Percentiles rank a stretch among this genome's conserved stretches.
phyloP scores from a whole-genome alignment of 768 basidiomycete species.

The Termitomyces bulborhizus region DNA sequence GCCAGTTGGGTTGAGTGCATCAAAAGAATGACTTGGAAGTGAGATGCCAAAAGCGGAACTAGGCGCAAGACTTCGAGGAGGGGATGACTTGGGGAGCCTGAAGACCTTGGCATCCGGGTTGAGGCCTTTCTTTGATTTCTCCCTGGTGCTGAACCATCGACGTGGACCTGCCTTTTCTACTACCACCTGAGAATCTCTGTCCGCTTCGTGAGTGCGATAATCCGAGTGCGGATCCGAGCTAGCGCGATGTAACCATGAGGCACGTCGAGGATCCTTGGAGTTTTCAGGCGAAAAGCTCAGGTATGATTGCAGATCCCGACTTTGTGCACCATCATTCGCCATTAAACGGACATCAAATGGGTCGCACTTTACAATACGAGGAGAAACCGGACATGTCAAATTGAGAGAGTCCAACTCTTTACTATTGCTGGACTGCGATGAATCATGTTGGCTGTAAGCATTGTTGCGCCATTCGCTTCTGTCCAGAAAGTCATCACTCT shows the following conservation, averaged over 20 bases:
- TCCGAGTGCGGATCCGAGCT: conserved; percentile 27
- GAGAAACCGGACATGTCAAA: conserved; percentile 22
- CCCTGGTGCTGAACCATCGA: conserved; percentile 44
- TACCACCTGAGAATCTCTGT: conserved; percentile 7
- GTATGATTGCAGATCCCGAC: conserved; percentile 12
- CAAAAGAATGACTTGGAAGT: conserved; percentile 26
- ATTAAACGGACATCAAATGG: conserved; percentile 39
- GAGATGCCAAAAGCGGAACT: conserved; percentile 9
- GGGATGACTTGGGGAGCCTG: conserved; percentile 36
- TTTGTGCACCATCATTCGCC: conserved; percentile 10
- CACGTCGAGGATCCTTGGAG: conserved; percentile 23
- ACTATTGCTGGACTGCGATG: conserved; percentile 7
- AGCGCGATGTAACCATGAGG: conserved; percentile 24
- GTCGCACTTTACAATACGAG: conserved; percentile 31
- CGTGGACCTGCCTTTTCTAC: conserved; percentile 31
- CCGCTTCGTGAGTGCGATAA: conserved; percentile 5
- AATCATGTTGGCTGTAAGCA: conserved; percentile 6
- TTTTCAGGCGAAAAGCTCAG: conserved; percentile 13
- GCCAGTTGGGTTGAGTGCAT: conserved; percentile 60
- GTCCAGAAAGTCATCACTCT: conserved; percentile 45
- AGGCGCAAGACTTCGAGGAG: conserved; percentile 14
- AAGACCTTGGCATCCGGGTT: conserved; percentile 89
- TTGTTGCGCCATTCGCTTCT: conserved; percentile 40
- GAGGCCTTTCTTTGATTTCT: conserved; percentile 57
- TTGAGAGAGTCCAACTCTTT: conserved; percentile 11